Evolutionary conservation across 352 stramenopile species (phyloP), one percentile per base, ranked within the genome.

Genomic region (Pythium aristosporum): DNA sequence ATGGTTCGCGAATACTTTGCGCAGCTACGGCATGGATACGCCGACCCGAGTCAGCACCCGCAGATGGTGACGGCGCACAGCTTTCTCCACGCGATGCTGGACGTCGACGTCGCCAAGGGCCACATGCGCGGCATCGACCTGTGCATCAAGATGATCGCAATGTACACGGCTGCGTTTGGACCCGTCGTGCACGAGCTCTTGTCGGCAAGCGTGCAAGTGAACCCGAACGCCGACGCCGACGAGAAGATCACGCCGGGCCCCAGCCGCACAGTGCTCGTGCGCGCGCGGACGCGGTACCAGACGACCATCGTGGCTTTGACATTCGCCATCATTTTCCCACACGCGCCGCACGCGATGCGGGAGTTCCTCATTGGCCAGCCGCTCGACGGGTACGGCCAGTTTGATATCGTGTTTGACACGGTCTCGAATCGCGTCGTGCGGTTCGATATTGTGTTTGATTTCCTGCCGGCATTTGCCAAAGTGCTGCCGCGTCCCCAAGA

Each of bases 81-180:
- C 12, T 66, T 66, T 32, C 59, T 66, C 28, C 30, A 66, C 42
- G 41, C 53, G 25, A 56, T 66, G 9, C 30, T 66, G 9, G 59
- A 66, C 46, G 47, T n/a, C 3, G 42, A 66, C 30, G 59, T 66
- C 41, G 37, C 37, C 25, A 66, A 66, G 20, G 59, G 59, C 41
- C 59, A 60, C n/a, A 5, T 66, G 21, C 59, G 51, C 4, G 59
- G 59, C 59, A 55, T 66, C 20, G 59, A 30, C 10, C 13, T 54
- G 28, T 66, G 49, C 23, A 66, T 66, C 50, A 9, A 36, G 13
- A 60, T 59, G 59, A 59, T 66, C 32, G 49, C 52, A 20, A 37
- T 56, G 37, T 66, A 66, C 44, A 66, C 59, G 16, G 50, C 37
- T 20, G 59, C 59, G 23, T 66, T 66, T 46, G 59, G 59, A 0